These are phyloP conservation scores for Celoporthe dispersa DNA, from an alignment of 2,329 filamentous ascomycete species.

Conservation along the genomic window DNA sequence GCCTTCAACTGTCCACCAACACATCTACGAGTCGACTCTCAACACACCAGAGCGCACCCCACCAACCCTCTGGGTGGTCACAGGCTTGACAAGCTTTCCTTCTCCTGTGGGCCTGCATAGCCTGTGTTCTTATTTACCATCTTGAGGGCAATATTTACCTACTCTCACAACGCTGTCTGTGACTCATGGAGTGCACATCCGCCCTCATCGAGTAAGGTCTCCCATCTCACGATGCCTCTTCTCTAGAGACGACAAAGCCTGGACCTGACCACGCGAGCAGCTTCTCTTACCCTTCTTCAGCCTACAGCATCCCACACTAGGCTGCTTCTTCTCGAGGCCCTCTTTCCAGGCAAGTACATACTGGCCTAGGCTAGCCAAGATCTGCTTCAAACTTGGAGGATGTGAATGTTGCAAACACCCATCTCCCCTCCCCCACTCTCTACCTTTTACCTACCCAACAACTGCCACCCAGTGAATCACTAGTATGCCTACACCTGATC, in stretches of 20 bases:
- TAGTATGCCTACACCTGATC: neutral
- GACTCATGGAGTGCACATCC: neutral
- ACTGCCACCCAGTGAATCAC: neutral
- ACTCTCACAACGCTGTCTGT: neutral
- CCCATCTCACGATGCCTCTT: neutral
- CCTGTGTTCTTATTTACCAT: neutral
- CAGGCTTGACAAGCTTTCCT: neutral
- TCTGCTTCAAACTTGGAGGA: neutral
- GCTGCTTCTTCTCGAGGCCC: neutral
- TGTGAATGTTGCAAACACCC: neutral
- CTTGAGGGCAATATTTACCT: neutral
- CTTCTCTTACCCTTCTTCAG: neutral
- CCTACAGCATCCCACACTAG: neutral
- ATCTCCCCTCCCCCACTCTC: neutral
- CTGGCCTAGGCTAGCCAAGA: neutral
- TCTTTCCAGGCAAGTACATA: neutral
- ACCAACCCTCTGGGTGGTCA: neutral
- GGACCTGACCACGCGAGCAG: neutral
- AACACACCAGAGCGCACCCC: neutral
- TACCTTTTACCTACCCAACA: neutral
- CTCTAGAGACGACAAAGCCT: neutral
- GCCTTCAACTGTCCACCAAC: neutral
- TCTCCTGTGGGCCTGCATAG: neutral
- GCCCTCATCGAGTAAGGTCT: slow-evolving; percentile 3
- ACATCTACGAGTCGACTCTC: neutral